These are phyloP conservation scores for Jacaranda copaia DNA, from an alignment of 257 asterid species.

Conservation along the genomic window DNA sequence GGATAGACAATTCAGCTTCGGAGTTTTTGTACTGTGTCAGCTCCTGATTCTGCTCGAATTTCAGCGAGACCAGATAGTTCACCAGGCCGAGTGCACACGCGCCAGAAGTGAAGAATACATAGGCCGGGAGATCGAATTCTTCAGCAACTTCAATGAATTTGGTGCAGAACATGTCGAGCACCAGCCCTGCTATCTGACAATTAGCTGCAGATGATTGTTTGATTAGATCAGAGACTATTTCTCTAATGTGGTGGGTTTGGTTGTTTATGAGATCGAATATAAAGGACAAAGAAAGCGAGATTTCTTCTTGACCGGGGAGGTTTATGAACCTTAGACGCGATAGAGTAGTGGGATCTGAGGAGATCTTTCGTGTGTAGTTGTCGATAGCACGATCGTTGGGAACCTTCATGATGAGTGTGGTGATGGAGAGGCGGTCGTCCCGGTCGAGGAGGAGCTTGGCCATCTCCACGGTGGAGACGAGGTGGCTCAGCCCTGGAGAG, in stretches of 20 bases:
- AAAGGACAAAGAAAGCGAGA: background rate
- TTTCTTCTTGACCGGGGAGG: conserved; percentile 33
- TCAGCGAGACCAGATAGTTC: conserved; percentile 23
- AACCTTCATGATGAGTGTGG: conserved; percentile 49
- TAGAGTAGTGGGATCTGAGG: conserved; percentile 12
- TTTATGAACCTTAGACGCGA: conserved; percentile 36
- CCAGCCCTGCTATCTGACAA: conserved; percentile 42
- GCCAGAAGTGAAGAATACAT: conserved; percentile 57
- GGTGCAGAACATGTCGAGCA: conserved; percentile 69
- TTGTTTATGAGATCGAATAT: conserved; percentile 33
- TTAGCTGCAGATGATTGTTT: background rate
- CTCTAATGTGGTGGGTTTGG: conserved; percentile 40
- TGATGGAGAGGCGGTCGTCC: conserved; percentile 50
- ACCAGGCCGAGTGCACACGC: conserved; percentile 49
- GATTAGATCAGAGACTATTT: conserved; percentile 34
- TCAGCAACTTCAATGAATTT: conserved; percentile 56
- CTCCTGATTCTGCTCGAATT: conserved; percentile 37
- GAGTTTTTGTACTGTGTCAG: conserved; percentile 37
- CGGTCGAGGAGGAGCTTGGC: conserved; percentile 61
- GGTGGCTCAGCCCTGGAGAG: conserved; percentile 64
- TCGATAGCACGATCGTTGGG: conserved; percentile 38
- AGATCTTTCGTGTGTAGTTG: conserved; percentile 20
- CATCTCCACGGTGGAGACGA: conserved; percentile 55
- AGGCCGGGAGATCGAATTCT: conserved; percentile 56
- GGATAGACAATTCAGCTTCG: conserved; percentile 27